These are phyloP conservation scores for Aotearoamyces nothofagi DNA, from an alignment of 2,329 filamentous ascomycete genomes.

Conservation along the genomic window DNA sequence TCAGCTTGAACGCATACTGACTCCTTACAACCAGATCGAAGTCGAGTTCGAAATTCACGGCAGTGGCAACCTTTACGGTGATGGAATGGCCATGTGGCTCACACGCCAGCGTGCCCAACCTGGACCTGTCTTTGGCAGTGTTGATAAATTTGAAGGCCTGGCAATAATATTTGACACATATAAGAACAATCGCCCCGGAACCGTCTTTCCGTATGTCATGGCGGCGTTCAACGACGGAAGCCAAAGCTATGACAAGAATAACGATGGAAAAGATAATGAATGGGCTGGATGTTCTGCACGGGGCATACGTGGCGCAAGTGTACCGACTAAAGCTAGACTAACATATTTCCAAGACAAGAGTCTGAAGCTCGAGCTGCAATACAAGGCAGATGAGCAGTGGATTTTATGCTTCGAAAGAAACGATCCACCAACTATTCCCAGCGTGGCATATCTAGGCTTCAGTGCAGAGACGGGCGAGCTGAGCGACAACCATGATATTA, in stretches of 20 bases:
- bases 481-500: slow-evolving; percentile 94
- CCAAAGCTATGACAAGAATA: slow-evolving; percentile 79
- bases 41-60: slow-evolving; percentile 92
- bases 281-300: slow-evolving; percentile 89
- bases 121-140: slow-evolving; percentile 77
- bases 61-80: slow-evolving; percentile 78
- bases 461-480: slow-evolving; percentile 89
- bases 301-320: slow-evolving; percentile 64
- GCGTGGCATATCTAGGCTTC: slow-evolving; percentile 61
- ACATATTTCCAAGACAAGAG: slow-evolving; percentile 97
- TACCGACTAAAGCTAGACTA: slow-evolving; percentile 73
- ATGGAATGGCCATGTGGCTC: slow-evolving; percentile 96
- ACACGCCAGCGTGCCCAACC: slow-evolving; percentile 75
- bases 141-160: slow-evolving; percentile 83
- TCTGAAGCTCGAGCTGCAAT: slow-evolving; percentile 81
- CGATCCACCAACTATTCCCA: slow-evolving; percentile 61
- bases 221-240: slow-evolving; percentile 92
- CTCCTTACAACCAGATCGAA: slow-evolving; percentile 42
- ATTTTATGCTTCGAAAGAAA: slow-evolving; percentile 70
- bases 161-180: slow-evolving; percentile 94
- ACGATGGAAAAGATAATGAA: slow-evolving; percentile 88
- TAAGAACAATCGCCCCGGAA: slow-evolving; percentile 96
- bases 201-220: slow-evolving; percentile 96
- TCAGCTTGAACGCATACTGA: neutral
- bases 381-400: slow-evolving; percentile 84